phyloP scores from a whole-genome alignment of 768 basidiomycete genomes.

The Strobilomyces confusus region DNA sequence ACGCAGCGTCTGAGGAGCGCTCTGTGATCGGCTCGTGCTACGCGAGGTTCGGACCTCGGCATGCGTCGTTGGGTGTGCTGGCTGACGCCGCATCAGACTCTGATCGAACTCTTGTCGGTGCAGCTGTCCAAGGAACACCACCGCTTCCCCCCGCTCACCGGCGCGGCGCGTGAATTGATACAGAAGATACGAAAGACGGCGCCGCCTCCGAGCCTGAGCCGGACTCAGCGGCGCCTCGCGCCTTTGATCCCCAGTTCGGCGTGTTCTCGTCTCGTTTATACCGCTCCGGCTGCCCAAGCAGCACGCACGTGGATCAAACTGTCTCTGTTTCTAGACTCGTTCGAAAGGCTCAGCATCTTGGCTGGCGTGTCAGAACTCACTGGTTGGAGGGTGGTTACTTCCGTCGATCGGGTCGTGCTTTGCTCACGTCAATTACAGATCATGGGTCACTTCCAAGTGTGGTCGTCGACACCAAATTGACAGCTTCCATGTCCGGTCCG shows the following conservation, averaged over 20 bases:
- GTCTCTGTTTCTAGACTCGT: slow-evolving; percentile 47
- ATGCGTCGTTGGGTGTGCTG: neutral
- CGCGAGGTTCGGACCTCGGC: slow-evolving; percentile 45
- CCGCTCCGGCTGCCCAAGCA: slow-evolving; percentile 55
- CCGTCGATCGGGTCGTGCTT: neutral
- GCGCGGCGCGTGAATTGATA: slow-evolving; percentile 17
- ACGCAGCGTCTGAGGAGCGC: slow-evolving; percentile 44
- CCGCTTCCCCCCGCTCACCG: slow-evolving; percentile 15
- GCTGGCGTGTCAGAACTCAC: slow-evolving; percentile 41
- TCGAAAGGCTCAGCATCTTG: slow-evolving; percentile 50
- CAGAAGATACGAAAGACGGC: slow-evolving; percentile 24
- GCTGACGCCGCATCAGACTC: slow-evolving; percentile 18
- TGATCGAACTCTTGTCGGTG: slow-evolving; percentile 25
- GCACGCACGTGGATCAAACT: slow-evolving; percentile 50
- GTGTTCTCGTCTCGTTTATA: slow-evolving; percentile 62
- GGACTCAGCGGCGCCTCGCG: slow-evolving; percentile 46
- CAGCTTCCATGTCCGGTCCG: slow-evolving; percentile 58
- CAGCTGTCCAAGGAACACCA: slow-evolving; percentile 27
- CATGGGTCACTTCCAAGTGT: slow-evolving; percentile 48
- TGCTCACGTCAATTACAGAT: slow-evolving; percentile 30
- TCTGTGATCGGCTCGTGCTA: slow-evolving; percentile 50
- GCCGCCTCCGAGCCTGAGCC: slow-evolving; percentile 34
- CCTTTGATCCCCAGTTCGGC: slow-evolving; percentile 65
- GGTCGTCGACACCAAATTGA: slow-evolving; percentile 39
- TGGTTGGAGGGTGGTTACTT: slow-evolving; percentile 57